Evolutionary conservation across 371 early-diverging fungal genomes (phyloP), one percentile per base, ranked within the genome.

Genomic region (Conidiobolus incongruus): DNA sequence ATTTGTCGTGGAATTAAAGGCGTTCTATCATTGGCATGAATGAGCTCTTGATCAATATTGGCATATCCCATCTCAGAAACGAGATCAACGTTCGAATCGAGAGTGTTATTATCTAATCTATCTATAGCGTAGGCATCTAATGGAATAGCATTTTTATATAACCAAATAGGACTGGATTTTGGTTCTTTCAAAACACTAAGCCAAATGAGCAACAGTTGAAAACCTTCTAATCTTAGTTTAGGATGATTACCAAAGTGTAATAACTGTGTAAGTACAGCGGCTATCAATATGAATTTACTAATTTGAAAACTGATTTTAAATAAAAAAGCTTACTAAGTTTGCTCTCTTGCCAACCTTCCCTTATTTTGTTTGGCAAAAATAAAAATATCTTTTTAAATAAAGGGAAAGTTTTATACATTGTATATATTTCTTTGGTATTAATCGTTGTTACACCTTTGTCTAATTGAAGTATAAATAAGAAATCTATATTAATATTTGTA

Each of bases 131-230:
- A 66, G 3, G 77, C 55, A 47, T 75, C 73, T 11, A 75, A 50
- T 1, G 71, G 61, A 19, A 83, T 69, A 5, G 74, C 71, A 38
- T 71, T 67, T 2, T 68, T 53, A 46, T 74, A 77, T 16, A 80
- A 51, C 30, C 68, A 50, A 45, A 73, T 66, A 16, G 68, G 66
- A 49, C 76, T 76, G 0, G 63, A 60, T 34, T 63, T 65, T 47
- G 74, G 75, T 0, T 61, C 61, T 0, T 68, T 65, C 45, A 72
- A 73, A 33, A 63, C 69, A 51, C 75, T 73, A 29, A 85, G 41
- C 73, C 74, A 79, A 16, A 71, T 49, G 17, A 81, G 63, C n/a
- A 85, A 54, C 19, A 85, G 48, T 23, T 72, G 68, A 47, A 85
- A 68, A 16, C 86, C 86, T 38, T 78, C 68, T 3, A 67, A 60